Conservation (phyloP, 106 monocot genomes). For the Xerophyta viscosa region DNA sequence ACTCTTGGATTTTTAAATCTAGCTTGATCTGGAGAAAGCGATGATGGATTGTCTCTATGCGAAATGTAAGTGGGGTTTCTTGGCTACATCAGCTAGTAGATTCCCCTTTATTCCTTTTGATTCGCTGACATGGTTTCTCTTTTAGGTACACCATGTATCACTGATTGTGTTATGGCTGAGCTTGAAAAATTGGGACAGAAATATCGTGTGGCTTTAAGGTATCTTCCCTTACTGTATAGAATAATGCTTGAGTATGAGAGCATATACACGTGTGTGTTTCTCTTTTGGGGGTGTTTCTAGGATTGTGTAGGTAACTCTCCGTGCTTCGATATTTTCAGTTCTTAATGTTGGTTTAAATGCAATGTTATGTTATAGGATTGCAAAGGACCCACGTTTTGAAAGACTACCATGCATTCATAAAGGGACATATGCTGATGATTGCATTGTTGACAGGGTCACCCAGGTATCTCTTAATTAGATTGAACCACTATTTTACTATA, state of each 20-base stretch:
- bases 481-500: too few species aligned
- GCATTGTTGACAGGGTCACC: slow-evolving; percentile 93
- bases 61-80: slow-evolving; percentile 56
- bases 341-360: too few species aligned
- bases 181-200: slow-evolving; percentile 99
- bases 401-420: slow-evolving; percentile 94
- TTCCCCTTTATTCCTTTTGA: neutral
- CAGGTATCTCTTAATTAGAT: slow-evolving; percentile 48
- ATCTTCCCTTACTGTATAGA: slow-evolving; percentile 7
- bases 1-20: slow-evolving; percentile 5
- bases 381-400: slow-evolving; percentile 93
- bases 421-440: slow-evolving; percentile 99
- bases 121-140: too few species aligned
- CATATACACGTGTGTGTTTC: too few species aligned
- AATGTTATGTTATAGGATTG: slow-evolving; percentile 50
- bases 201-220: slow-evolving; percentile 95
- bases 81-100: too few species aligned
- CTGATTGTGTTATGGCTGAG: slow-evolving; percentile 98
- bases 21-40: slow-evolving; percentile 94
- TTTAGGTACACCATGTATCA: slow-evolving; percentile 93
- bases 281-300: too few species aligned
- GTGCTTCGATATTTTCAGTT: too few species aligned
- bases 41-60: slow-evolving; percentile 99
- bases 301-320: too few species aligned
- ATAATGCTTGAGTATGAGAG: too few species aligned